phyloP scores from a whole-genome alignment of 352 stramenopile genomes.

The Pythium oligandrum region DNA sequence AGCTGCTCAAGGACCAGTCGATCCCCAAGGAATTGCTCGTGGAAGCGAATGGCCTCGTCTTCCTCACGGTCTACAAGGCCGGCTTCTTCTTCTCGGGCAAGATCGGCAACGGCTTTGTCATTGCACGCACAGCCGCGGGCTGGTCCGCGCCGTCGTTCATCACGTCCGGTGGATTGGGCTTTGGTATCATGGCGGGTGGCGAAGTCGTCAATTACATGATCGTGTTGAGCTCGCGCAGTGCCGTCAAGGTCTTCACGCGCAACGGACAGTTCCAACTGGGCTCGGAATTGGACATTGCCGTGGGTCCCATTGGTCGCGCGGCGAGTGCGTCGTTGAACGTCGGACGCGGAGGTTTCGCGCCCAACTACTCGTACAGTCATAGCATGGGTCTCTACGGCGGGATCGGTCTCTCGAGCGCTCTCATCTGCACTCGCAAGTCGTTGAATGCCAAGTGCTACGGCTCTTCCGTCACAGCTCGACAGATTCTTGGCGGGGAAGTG shows the following conservation, averaged over 20 bases:
- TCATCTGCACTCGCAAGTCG: slow-evolving; percentile 74
- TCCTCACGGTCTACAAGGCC: slow-evolving; percentile 80
- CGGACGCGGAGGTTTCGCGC: slow-evolving; percentile 48
- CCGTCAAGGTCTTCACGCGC: slow-evolving; percentile 75
- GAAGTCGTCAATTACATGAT: slow-evolving; percentile 83
- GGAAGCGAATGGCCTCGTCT: slow-evolving; percentile 71
- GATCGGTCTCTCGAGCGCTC: slow-evolving; percentile 57
- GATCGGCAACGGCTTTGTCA: slow-evolving; percentile 71
- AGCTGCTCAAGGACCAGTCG: slow-evolving; percentile 77
- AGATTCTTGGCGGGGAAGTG: slow-evolving; percentile 67
- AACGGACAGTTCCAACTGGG: slow-evolving; percentile 76
- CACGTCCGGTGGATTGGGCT: slow-evolving; percentile 61
- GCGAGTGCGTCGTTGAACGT: slow-evolving; percentile 62
- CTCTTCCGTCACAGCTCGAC: slow-evolving; percentile 47
- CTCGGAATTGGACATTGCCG: slow-evolving; percentile 64
- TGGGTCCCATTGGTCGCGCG: slow-evolving; percentile 63
- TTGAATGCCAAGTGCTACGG: slow-evolving; percentile 74
- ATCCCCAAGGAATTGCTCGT: slow-evolving; percentile 69
- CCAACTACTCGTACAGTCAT: slow-evolving; percentile 82
- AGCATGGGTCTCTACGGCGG: slow-evolving; percentile 70
- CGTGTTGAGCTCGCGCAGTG: slow-evolving; percentile 63
- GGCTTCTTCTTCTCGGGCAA: slow-evolving; percentile 79
- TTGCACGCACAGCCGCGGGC: slow-evolving; percentile 59
- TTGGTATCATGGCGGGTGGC: slow-evolving; percentile 82
- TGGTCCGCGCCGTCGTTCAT: slow-evolving; percentile 77